A percentile compares a stretch with the other conserved stretches of the same genome.
phyloP scores from a whole-genome alignment of 2,329 filamentous ascomycete genomes.

The Diplocarpon rosae region DNA sequence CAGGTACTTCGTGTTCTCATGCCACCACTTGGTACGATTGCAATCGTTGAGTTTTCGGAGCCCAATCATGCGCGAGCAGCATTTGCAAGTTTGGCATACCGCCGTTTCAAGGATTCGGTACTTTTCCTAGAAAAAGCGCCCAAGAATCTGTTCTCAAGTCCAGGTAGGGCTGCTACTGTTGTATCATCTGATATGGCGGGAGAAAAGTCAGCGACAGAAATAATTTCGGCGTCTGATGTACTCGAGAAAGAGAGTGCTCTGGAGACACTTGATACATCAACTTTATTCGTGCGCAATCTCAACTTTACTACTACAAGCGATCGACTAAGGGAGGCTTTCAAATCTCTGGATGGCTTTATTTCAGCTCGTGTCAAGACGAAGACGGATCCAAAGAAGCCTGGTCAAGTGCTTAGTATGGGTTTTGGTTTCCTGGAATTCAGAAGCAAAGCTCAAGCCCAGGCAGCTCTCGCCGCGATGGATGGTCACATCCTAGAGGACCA shows the following conservation, averaged over 20 bases:
- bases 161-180: slow-evolving; percentile 11
- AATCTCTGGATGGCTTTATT: slow-evolving; percentile 74
- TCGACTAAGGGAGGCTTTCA: slow-evolving; percentile 66
- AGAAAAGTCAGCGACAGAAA: slow-evolving; percentile 34
- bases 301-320: slow-evolving; percentile 81
- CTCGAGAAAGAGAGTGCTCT: slow-evolving; percentile 44
- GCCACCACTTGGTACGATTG: slow-evolving; percentile 86
- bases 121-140: slow-evolving; percentile 92
- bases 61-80: slow-evolving; percentile 71
- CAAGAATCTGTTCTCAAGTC: slow-evolving; percentile 56
- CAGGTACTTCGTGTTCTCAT: slow-evolving; percentile 74
- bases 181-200: slow-evolving; percentile 11
- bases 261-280: slow-evolving; percentile 56
- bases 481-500: slow-evolving; percentile 80
- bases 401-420: slow-evolving; percentile 87
- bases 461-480: slow-evolving; percentile 77
- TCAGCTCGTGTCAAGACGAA: slow-evolving; percentile 89
- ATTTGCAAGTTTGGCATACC: slow-evolving; percentile 77
- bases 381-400: slow-evolving; percentile 79
- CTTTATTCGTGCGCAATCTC: slow-evolving; percentile 86
- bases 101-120: slow-evolving; percentile 81
- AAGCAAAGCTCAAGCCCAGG: slow-evolving; percentile 64
- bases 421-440: slow-evolving; percentile 92
- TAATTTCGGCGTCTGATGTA: slow-evolving; percentile 58
- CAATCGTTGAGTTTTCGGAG: slow-evolving; percentile 80